Percentiles rank a stretch among this genome's conserved stretches.
phyloP scores from a whole-genome alignment of 495 filamentous ascomycete genomes.

The Bryoglossum gracile region DNA sequence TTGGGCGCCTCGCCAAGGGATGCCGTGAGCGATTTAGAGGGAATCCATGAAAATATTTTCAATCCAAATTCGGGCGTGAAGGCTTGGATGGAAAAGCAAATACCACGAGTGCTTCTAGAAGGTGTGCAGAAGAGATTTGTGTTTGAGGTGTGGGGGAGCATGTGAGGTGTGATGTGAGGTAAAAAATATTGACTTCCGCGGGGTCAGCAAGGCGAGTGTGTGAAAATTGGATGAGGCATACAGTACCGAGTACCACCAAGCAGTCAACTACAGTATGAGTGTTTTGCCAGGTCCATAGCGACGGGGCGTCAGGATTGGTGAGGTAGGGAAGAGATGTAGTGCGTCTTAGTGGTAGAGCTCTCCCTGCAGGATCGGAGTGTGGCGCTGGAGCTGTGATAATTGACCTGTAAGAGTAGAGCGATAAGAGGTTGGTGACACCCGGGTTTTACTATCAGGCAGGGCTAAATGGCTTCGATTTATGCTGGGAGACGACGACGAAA shows the following conservation, averaged over 20 bases:
- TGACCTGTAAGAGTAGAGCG: slow-evolving; percentile 5
- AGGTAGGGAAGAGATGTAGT: no score
- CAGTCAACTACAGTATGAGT: background rate
- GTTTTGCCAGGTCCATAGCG: background rate
- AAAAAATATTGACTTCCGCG: background rate
- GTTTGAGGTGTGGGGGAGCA: no score
- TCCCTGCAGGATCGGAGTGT: background rate
- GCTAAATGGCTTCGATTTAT: background rate
- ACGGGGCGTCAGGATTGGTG: background rate
- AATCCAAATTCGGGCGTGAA: slow-evolving; percentile 8
- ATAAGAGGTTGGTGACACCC: slow-evolving; percentile 6
- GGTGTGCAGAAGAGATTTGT: background rate
- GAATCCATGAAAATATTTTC: slow-evolving; percentile 23
- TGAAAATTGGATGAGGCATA: no score
- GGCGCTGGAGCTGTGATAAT: background rate
- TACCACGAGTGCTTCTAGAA: background rate
- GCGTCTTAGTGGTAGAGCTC: background rate
- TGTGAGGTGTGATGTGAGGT: no score
- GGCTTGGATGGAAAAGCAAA: background rate
- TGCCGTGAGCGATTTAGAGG: background rate
- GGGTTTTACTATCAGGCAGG: slow-evolving; percentile 1
- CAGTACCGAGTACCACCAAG: no score
- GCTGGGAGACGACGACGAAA: background rate
- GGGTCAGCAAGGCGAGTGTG: no score
- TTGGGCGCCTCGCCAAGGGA: background rate